Base-by-base conservation (phyloP, 495 filamentous ascomycete species). In the Neurospora sp. region DNA sequence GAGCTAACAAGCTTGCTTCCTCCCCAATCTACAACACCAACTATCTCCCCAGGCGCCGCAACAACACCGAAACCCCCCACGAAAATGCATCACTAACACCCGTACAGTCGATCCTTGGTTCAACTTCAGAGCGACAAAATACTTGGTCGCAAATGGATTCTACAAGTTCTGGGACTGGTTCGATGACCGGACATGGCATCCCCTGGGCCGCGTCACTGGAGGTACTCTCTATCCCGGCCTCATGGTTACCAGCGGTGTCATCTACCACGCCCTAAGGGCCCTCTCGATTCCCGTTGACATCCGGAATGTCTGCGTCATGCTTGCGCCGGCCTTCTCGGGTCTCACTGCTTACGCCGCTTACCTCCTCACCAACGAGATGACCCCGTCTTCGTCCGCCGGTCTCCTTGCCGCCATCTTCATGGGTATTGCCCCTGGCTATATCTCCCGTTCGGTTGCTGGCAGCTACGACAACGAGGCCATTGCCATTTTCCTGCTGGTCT, bases 141-240 rank as follows among this genome's bases (percentile, higher is more conserved):
- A 99, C 77, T 88, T 99, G 69, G 91, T 98, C 71, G 88, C 96
- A 78, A 87, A 99, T 88, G 96, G 96, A 73, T 98, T 99, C 84
- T 96, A 97, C 82, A 93, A 91, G 81, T 99, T 99, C 81, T 99
- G 96, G 96, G 95, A 99, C 83, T 99, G 96, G 96, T 99, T 99
- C 80, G 96, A 99, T 85, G 96, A 99, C 87, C 91, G 96, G 86
- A 99, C 96, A 89, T 99, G 96, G 96, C 96, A 99, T 84, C 96
- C 96, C 74, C 91, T 99, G 73, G 96, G 96, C 73, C 93, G 96
- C 84, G 96, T 99, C 77, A 99, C 96, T 72, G 96, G 96, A 83
- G 96, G 96, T 78, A 99, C 96, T 31, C 89, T 99, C 72, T 99
- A 99, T 81, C 96, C 96, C 22, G 96, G 96, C 77, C 88, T 99